phyloP scores from a whole-genome alignment of 306 rosid species.

The Fragaria vesca region DNA sequence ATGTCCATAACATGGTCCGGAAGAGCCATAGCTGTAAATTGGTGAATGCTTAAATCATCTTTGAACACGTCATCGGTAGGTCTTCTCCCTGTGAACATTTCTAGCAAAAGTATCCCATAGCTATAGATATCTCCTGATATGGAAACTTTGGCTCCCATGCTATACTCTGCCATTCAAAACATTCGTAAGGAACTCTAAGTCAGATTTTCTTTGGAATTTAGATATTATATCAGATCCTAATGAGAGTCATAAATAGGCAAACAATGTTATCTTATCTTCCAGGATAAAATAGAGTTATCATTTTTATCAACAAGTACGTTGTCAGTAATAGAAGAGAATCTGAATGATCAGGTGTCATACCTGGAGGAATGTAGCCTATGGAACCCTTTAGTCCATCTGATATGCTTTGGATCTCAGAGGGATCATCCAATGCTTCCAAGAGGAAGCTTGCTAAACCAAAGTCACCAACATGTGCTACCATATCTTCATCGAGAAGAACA shows the following conservation, averaged over 20 bases:
- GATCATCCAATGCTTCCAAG: constrained; percentile 19
- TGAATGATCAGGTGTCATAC: constrained; percentile 6
- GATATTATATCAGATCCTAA: neutral
- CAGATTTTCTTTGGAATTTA: no score
- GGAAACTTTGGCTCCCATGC: constrained; percentile 33
- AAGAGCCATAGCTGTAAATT: constrained; percentile 11
- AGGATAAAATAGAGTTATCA: neutral
- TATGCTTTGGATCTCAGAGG: constrained; percentile 6
- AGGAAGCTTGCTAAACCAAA: constrained; percentile 36
- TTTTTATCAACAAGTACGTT: no score
- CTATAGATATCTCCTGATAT: constrained; percentile 29
- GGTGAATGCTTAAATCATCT: constrained; percentile 27
- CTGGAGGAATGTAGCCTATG: constrained; percentile 43
- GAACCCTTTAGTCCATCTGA: constrained; percentile 32
- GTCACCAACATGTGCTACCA: constrained; percentile 16
- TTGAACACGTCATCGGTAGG: constrained; percentile 25
- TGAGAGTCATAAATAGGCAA: neutral
- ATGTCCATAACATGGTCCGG: constrained; percentile 36
- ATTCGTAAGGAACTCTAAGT: neutral
- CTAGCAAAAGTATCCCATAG: constrained; percentile 31
- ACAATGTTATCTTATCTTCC: neutral
- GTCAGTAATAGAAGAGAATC: no score
- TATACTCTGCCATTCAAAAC: constrained; percentile 24
- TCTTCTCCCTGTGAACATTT: constrained; percentile 27
- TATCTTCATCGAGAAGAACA: constrained; percentile 29